A percentile compares a stretch with the other conserved stretches of the same genome.
Evolutionary conservation across 176 grass and related monocot genomes (phyloP).

Genomic region (Cocos nucifera): DNA sequence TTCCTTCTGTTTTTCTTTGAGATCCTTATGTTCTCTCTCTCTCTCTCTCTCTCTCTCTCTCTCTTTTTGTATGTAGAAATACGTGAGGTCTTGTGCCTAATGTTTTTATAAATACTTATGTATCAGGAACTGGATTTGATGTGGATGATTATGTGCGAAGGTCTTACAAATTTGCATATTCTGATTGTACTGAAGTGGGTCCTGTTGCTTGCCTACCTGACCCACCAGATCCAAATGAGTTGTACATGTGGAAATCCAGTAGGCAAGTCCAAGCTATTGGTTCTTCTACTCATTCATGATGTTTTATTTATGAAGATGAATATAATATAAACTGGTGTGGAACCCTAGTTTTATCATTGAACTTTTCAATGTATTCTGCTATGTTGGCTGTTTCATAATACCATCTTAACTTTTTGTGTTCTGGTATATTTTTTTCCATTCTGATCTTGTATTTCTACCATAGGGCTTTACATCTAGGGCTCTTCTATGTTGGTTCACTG

Average conservation of each 20-base stretch:
- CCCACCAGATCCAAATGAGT: slow-evolving; percentile 86
- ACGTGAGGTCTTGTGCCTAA: neutral
- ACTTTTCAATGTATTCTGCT: no score
- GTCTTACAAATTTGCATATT: slow-evolving; percentile 95
- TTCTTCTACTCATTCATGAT: no score
- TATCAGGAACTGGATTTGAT: slow-evolving; percentile 81
- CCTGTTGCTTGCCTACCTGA: slow-evolving; percentile 83
- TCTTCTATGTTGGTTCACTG: slow-evolving; percentile 82
- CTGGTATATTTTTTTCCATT: slow-evolving; percentile 21
- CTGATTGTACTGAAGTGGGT: slow-evolving; percentile 92
- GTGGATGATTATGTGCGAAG: slow-evolving; percentile 95
- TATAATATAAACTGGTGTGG: slow-evolving; percentile 1
- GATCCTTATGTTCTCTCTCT: no score
- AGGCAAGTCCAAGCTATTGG: slow-evolving; percentile 35
- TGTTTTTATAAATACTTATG: slow-evolving; percentile 9
- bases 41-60: no score
- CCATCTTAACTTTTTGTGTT: slow-evolving; percentile 15
- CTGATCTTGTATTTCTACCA: slow-evolving; percentile 20
- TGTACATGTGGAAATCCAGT: slow-evolving; percentile 83
- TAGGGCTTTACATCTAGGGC: slow-evolving; percentile 76
- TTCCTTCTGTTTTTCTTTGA: neutral
- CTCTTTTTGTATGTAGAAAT: no score
- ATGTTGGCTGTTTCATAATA: neutral
- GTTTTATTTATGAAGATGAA: no score
- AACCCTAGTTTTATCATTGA: neutral